These are phyloP conservation scores for Citrus reticulata DNA, from an alignment of 345 rosid species.

Conservation along the genomic window DNA sequence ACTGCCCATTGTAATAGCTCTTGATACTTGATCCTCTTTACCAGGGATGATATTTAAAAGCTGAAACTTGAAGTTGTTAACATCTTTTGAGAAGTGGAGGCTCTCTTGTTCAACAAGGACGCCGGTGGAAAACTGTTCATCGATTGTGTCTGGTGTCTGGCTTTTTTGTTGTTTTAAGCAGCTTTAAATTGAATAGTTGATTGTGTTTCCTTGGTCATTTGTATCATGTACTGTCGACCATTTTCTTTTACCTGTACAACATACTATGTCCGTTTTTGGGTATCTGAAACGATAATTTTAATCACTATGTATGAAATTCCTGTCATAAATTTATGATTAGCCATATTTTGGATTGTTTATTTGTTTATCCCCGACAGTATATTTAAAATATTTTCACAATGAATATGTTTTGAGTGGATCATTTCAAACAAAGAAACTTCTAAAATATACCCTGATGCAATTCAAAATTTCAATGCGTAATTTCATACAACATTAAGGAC, in stretches of 20 bases:
- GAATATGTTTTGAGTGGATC: neutral
- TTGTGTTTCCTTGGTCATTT: no score
- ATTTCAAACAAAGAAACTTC: neutral
- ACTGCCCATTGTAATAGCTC: no score
- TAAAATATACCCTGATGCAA: neutral
- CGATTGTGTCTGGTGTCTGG: neutral
- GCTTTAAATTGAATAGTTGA: neutral
- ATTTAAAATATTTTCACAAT: no score
- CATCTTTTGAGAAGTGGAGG: neutral
- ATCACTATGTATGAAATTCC: no score
- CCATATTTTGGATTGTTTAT: no score
- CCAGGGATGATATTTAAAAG: neutral
- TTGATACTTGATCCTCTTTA: no score
- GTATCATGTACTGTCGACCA: no score
- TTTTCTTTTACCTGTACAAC: no score
- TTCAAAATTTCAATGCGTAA: neutral
- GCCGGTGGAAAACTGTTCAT: neutral
- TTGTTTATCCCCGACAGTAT: neutral
- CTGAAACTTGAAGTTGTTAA: neutral
- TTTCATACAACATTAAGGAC: neutral
- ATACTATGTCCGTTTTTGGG: no score
- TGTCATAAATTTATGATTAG: no score
- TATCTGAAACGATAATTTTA: no score
- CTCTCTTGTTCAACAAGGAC: neutral
- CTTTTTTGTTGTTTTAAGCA: neutral